Percentiles rank a stretch among this genome's conserved stretches.
Evolutionary conservation across 495 filamentous ascomycete species (phyloP).

Genomic region (Penicillium herquei): DNA sequence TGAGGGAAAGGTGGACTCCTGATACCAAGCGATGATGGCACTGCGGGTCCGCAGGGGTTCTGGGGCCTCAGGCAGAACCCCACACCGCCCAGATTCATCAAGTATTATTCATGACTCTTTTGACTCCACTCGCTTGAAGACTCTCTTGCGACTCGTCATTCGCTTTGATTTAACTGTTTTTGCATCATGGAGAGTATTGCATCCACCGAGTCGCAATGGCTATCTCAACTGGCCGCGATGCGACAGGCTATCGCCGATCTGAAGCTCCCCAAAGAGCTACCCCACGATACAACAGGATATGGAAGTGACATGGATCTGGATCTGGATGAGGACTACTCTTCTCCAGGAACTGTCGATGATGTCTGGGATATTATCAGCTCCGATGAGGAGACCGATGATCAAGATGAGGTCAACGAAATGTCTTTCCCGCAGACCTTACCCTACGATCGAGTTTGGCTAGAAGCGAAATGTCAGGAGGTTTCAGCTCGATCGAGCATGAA

Average conservation of each 20-base stretch:
- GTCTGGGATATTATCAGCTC: constrained; percentile 89
- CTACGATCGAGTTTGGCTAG: constrained; percentile 61
- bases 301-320: constrained; percentile 59
- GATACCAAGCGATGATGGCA: constrained; percentile 19
- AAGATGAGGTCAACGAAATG: constrained; percentile 30
- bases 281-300: constrained; percentile 42
- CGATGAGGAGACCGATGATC: constrained; percentile 57
- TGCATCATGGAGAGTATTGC: constrained; percentile 32
- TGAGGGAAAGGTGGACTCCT: constrained; percentile 13
- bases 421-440: constrained; percentile 14
- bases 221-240: constrained; percentile 69
- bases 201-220: constrained; percentile 63
- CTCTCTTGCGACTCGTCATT: background rate
- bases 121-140: background rate
- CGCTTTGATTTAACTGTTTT: background rate
- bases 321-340: constrained; percentile 61
- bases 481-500: constrained; percentile 60
- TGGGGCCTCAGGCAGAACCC: constrained; percentile 11
- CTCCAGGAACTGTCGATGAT: constrained; percentile 65
- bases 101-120: background rate
- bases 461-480: constrained; percentile 58
- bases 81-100: constrained; percentile 12
- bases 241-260: constrained; percentile 68
- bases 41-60: constrained; percentile 9
- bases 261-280: constrained; percentile 52